phyloP scores from a whole-genome alignment of 768 basidiomycete genomes.

The Pleurotus pulmonarius region DNA sequence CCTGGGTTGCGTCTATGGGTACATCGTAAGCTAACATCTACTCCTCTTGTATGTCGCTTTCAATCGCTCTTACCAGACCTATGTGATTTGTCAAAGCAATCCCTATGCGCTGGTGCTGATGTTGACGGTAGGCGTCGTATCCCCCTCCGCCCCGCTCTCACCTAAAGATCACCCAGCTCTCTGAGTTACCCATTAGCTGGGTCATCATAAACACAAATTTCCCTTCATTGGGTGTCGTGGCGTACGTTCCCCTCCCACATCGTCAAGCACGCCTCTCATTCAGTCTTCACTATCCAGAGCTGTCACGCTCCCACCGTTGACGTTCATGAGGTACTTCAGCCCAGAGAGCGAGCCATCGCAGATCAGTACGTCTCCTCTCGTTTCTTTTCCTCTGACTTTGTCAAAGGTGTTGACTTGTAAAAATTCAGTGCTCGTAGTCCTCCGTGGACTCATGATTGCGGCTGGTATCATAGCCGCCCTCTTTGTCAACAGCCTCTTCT shows the following conservation, averaged over 20 bases:
- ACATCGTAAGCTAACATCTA: slow-evolving; percentile 18
- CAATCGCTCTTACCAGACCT: slow-evolving; percentile 22
- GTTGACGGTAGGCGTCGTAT: slow-evolving; percentile 28
- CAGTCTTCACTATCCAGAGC: slow-evolving; percentile 20
- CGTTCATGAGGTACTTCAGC: slow-evolving; percentile 26
- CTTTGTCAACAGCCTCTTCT: slow-evolving; percentile 38
- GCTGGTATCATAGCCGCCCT: slow-evolving; percentile 43
- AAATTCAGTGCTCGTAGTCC: slow-evolving; percentile 31
- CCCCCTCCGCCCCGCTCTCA: background rate
- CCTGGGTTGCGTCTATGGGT: slow-evolving; percentile 29
- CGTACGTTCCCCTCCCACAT: slow-evolving; percentile 25
- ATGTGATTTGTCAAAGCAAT: slow-evolving; percentile 33
- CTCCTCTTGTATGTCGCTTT: background rate
- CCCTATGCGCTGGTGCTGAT: slow-evolving; percentile 37
- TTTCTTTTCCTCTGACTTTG: background rate
- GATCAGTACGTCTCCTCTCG: slow-evolving; percentile 19
- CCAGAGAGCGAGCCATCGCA: slow-evolving; percentile 22
- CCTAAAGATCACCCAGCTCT: slow-evolving; percentile 22
- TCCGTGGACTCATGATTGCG: slow-evolving; percentile 37
- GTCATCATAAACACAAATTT: slow-evolving; percentile 34
- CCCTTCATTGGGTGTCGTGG: slow-evolving; percentile 38
- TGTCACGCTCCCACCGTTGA: slow-evolving; percentile 40
- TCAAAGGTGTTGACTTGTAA: background rate
- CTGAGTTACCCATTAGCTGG: slow-evolving; percentile 44
- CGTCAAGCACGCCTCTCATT: background rate